Evolutionary conservation across 2,329 filamentous ascomycete genomes (phyloP), one percentile per base, ranked within the genome.

Genomic region (Neofusicoccum ribis): DNA sequence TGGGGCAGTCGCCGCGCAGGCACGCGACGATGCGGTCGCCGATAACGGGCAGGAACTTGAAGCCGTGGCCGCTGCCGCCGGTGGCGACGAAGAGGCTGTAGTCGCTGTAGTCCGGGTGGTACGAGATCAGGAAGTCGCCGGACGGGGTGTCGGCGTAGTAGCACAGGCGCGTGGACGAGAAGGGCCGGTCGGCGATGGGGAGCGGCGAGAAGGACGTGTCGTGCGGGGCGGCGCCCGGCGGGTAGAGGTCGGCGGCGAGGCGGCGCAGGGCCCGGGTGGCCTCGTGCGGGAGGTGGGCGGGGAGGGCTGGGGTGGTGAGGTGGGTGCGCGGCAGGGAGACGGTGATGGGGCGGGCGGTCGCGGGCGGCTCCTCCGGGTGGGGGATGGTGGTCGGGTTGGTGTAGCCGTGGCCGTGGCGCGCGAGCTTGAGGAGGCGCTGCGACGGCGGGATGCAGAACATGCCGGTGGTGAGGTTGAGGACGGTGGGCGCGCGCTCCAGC

Each of bases 391-490:
- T 75, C 0, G 80, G 80, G 68, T 84, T 84, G 14, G 75, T 72
- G 69, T 84, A 84, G 63, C 82, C 82, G 70, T 83, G 81, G 67
- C 77, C 78, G 68, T 84, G 82, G n/a, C 82, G 74, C 5, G 82
- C 82, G 46, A 84, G 72, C 71, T 85, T 85, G 51, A 84, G 74
- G 6, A 77, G 67, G 31, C 74, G 71, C 27, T 75, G 70, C 43
- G 64, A 52, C 0, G 91, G 90, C 3, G 91, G 89, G 68, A 93
- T 91, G 74, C 91, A 83, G 81, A 93, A 94, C 66, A 91, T 83
- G 8, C 91, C 91, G 1, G 84, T 87, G 56, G 83, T 86, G 69
- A 93, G 82, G 78, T 92, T 92, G 46, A 94, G 79, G 23, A 91
- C 78, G 1, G 92, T 90, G 0, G 93, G 93, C 72, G 89, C 87